These are phyloP conservation scores for Penicillium concentricum DNA, from an alignment of 2,329 filamentous ascomycete species.

Conservation along the genomic window DNA sequence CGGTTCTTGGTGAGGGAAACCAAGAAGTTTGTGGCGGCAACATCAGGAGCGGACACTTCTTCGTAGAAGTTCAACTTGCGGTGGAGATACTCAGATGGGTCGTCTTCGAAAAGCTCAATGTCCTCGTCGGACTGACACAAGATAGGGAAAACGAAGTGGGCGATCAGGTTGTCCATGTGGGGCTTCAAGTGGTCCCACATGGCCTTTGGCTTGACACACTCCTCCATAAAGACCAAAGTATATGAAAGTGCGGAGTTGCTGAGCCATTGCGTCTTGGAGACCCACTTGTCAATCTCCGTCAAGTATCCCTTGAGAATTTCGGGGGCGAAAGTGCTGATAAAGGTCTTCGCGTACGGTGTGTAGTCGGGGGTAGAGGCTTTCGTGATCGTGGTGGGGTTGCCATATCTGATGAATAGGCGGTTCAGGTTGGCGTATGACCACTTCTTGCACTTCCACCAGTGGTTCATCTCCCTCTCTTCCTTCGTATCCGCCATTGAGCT, in stretches of 20 bases:
- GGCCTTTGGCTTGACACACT: conserved; percentile 93
- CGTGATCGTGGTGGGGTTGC: conserved; percentile 74
- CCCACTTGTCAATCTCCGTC: conserved; percentile 95
- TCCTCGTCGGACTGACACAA: conserved; percentile 91
- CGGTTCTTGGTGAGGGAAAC: conserved; percentile 91
- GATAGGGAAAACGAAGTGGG: conserved; percentile 93
- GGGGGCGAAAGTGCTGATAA: conserved; percentile 86
- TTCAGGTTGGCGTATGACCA: conserved; percentile 99
- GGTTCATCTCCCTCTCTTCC: conserved; percentile 85
- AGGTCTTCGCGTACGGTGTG: conserved; percentile 80
- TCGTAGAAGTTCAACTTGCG: conserved; percentile 97
- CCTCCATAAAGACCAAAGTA: conserved; percentile 91
- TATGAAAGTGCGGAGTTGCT: conserved; percentile 92
- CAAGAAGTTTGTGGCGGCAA: conserved; percentile 94
- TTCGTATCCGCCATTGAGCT: conserved; percentile 75
- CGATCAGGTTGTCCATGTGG: conserved; percentile 88
- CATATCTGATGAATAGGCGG: conserved; percentile 92
- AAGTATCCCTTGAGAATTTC: conserved; percentile 96
- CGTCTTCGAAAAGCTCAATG: conserved; percentile 86
- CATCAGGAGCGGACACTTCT: conserved; percentile 90
- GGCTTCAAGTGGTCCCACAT: conserved; percentile 96
- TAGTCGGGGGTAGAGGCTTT: conserved; percentile 75
- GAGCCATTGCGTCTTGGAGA: conserved; percentile 88
- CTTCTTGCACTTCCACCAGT: conserved; percentile 99
- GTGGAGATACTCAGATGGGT: conserved; percentile 95